Evolutionary conservation across 257 asterid species (phyloP), one percentile per base, ranked within the genome.

Genomic region (Salvia miltiorrhiza): DNA sequence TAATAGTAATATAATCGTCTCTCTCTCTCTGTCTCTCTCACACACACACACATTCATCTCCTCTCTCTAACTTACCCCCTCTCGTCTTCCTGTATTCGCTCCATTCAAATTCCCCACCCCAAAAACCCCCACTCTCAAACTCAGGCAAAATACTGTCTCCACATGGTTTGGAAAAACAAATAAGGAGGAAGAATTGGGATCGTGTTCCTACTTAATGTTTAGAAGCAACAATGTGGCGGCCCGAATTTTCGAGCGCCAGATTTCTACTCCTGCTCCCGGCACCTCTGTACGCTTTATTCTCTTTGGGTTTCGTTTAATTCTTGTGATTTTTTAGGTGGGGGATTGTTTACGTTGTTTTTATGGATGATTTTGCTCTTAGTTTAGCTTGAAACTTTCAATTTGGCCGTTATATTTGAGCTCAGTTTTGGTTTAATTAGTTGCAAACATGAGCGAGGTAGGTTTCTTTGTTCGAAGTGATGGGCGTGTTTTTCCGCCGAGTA

Each of bases 241-340:
- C 82, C 84, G 99, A 83, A 76, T 94, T 73, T 94, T 94, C 84
- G 85, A 89, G 87, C 99, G 99, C 82, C 97, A 94, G 89, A 89
- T 89, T 81, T 81, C 82, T 52, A 77, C 83, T 66, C 96, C 99
- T 71, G 84, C 92, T 82, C 97, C 99, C 72, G 97, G 97, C 76
- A 87, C 99, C 79, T 77, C 85, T 63, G 97, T 94, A 91, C 32
- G 77, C 67, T 67, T 20, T 54, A 30, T 26, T 49, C 44, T 48
- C 19, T 49, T 39, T 69, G 40, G 58, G 23, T 44, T 60, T 65
- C 60, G 6, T 37, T 44, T 52, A 2, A 65, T 43, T 67, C 39
- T 17, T 11, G 11, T 62, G 19, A 8, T 60, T 43, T 47, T 47
- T 6, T 26, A 54, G 2, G 28, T 56, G 13, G 35, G 35, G 5